These are phyloP conservation scores for Apiospora kogelbergensis DNA, from an alignment of 2,329 filamentous ascomycete species.

Conservation along the genomic window DNA sequence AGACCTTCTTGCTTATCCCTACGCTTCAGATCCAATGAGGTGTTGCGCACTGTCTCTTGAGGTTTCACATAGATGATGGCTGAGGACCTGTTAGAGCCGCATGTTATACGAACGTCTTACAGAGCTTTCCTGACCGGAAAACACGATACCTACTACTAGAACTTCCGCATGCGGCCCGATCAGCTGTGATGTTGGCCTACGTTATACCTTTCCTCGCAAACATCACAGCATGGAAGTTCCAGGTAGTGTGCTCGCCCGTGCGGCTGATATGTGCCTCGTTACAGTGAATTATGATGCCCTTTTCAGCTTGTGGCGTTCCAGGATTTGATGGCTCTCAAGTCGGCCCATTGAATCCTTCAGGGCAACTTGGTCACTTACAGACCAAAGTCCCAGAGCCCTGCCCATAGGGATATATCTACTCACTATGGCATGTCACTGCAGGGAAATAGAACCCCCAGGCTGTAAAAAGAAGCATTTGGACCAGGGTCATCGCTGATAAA, in stretches of 20 bases:
- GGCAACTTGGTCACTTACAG: not conserved
- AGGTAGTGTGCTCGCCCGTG: not conserved
- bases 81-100: not conserved
- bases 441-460: not conserved
- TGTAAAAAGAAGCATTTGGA: not conserved
- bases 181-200: not conserved
- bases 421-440: not conserved
- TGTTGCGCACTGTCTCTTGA: not conserved
- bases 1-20: not conserved
- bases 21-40: not conserved
- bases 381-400: not conserved
- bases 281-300: not conserved
- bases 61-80: not conserved
- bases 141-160: not conserved
- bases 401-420: not conserved
- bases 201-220: not conserved
- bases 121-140: not conserved
- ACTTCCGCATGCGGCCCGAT: not conserved
- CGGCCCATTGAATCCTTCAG: not conserved
- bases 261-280: not conserved
- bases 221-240: not conserved
- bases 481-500: not conserved
- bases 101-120: not conserved
- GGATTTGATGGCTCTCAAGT: not conserved
- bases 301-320: conserved; percentile 3